phyloP scores from a whole-genome alignment of 2,329 filamentous ascomycete genomes.

The Diaporthe sp. region DNA sequence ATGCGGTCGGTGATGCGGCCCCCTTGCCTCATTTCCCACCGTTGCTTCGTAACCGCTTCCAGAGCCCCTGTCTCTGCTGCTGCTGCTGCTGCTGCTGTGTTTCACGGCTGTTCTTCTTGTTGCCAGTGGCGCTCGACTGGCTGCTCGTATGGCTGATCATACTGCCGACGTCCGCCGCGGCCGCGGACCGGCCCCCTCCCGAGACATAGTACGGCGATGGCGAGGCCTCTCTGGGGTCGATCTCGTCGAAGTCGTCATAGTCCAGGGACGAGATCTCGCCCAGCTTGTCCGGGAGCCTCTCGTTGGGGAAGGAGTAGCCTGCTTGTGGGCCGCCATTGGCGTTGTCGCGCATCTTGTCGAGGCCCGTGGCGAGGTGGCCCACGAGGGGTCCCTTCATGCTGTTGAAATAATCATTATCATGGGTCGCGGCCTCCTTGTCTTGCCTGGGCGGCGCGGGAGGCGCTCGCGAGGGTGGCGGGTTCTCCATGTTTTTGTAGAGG shows the following conservation, averaged over 20 bases:
- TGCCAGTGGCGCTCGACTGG: conserved; percentile 4
- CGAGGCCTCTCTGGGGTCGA: conserved; percentile 58
- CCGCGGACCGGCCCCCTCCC: conserved; percentile 44
- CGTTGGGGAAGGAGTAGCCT: conserved; percentile 37
- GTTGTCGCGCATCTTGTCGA: conserved; percentile 52
- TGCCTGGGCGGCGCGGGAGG: conserved; percentile 34
- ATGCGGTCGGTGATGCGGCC: background rate
- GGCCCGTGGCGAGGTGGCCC: conserved; percentile 48
- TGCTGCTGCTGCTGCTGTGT: conserved; percentile 31
- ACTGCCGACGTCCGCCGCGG: conserved; percentile 19
- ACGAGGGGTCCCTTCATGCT: conserved; percentile 49
- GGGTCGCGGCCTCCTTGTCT: conserved; percentile 23
- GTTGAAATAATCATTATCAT: conserved; percentile 43
- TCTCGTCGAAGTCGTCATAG: conserved; percentile 53
- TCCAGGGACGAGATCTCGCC: conserved; percentile 35
- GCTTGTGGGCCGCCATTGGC: conserved; percentile 4
- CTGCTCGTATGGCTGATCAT: conserved; percentile 4
- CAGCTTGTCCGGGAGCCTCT: conserved; percentile 39
- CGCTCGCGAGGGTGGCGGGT: conserved; percentile 40
- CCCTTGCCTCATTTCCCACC: conserved; percentile 40
- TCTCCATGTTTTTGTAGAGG: conserved; percentile 60
- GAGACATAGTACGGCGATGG: conserved; percentile 63
- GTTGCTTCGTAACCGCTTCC: conserved; percentile 46
- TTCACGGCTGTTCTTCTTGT: background rate
- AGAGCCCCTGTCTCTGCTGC: conserved; percentile 43